Percentiles rank a stretch among this genome's conserved stretches.
phyloP scores from a whole-genome alignment of 2,329 filamentous ascomycete genomes.

The Hypoxylon sp. region DNA sequence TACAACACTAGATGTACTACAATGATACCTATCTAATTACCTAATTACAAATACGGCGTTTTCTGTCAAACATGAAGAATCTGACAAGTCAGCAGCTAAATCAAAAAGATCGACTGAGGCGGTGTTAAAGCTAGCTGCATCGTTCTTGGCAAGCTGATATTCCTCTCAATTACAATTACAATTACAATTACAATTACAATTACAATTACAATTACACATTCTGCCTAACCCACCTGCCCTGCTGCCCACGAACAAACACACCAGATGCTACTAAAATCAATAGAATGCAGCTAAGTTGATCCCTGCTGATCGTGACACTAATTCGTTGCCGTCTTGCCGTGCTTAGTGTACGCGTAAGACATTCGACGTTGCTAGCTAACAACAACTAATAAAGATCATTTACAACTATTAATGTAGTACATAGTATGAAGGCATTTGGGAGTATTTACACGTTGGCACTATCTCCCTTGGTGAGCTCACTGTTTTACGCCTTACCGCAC shows the following conservation, averaged over 20 bases:
- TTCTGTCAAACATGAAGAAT: too few species aligned
- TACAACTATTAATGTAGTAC: too few species aligned
- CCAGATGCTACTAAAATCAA: neutral
- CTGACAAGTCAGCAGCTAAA: constrained; percentile 13
- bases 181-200: too few species aligned
- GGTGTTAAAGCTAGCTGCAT: constrained; percentile 5
- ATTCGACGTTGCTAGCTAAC: constrained; percentile 6
- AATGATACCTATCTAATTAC: neutral
- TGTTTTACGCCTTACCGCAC: neutral
- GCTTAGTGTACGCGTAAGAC: constrained; percentile 8
- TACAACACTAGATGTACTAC: constrained; percentile 4
- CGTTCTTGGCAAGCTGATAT: constrained; percentile 7
- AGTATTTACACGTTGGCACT: too few species aligned
- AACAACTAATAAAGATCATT: neutral
- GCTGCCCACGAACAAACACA: neutral
- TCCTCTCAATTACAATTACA: too few species aligned
- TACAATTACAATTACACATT: constrained; percentile 6
- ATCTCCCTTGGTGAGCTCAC: neutral
- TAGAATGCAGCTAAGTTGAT: constrained; percentile 6
- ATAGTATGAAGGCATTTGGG: too few species aligned
- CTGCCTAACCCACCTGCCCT: constrained; percentile 10
- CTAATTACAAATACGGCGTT: too few species aligned
- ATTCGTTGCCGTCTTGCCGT: constrained; percentile 20
- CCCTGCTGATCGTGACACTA: constrained; percentile 7
- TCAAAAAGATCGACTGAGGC: constrained; percentile 31